Evolutionary conservation across 2,329 filamentous ascomycete species (phyloP).

Genomic region (Trichoderma polysporum): DNA sequence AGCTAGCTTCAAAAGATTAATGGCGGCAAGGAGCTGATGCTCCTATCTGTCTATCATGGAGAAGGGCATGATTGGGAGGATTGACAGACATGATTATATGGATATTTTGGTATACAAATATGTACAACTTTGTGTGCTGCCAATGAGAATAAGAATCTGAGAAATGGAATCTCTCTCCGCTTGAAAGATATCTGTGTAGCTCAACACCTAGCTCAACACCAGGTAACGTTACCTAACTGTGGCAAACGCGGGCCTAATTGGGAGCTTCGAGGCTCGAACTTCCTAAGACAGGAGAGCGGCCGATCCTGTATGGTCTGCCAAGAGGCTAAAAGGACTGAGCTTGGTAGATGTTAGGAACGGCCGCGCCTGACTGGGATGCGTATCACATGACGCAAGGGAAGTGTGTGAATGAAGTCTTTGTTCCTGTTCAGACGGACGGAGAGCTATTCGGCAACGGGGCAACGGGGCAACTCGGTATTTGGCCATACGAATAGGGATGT

Average conservation of each 20-base stretch:
- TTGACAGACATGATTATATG: background rate
- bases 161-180: background rate
- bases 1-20: background rate
- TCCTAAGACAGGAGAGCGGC: constrained; percentile 18
- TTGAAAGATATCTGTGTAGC: background rate
- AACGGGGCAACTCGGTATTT: background rate
- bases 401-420: background rate
- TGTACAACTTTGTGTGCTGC: background rate
- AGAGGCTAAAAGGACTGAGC: background rate
- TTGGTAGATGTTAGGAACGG: constrained; percentile 9
- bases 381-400: background rate
- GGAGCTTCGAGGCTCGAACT: constrained; percentile 18
- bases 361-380: background rate
- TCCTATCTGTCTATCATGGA: background rate
- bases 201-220: background rate
- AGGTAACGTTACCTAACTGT: constrained; percentile 21
- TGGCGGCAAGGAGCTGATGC: background rate
- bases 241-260: constrained; percentile 2
- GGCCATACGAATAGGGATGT: background rate
- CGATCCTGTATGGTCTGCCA: constrained; percentile 17
- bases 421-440: background rate
- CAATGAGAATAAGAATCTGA: background rate
- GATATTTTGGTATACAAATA: background rate
- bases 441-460: background rate
- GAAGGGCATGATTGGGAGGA: background rate